Percentiles rank a stretch among this genome's conserved stretches.
phyloP scores from a whole-genome alignment of 345 rosid species.

The Kandelia obovata region DNA sequence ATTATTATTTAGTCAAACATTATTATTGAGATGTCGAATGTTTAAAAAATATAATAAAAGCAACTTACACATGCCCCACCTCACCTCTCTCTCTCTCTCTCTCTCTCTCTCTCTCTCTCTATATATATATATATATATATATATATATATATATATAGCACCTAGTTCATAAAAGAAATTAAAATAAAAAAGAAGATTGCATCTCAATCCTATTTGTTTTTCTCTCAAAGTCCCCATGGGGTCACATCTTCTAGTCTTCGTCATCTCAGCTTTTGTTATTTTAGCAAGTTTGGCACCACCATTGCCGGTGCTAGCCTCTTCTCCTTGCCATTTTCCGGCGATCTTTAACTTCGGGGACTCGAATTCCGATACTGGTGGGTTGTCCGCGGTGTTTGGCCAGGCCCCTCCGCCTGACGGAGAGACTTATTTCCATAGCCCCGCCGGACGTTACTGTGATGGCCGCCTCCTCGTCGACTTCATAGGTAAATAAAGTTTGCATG shows the following conservation, averaged over 20 bases:
- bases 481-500: slow-evolving; percentile 32
- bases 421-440: slow-evolving; percentile 67
- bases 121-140: too few species aligned
- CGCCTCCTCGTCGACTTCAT: slow-evolving; percentile 83
- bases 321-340: slow-evolving; percentile 44
- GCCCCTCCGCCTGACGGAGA: slow-evolving; percentile 65
- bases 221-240: slow-evolving; percentile 17
- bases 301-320: neutral
- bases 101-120: too few species aligned
- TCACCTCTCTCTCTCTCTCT: too few species aligned
- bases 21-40: too few species aligned
- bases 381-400: slow-evolving; percentile 80
- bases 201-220: neutral
- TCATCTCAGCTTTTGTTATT: neutral
- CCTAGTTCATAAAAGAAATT: too few species aligned
- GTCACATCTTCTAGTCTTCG: neutral
- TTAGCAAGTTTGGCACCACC: neutral
- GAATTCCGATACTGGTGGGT: slow-evolving; percentile 88
- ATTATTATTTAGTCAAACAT: too few species aligned
- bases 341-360: slow-evolving; percentile 93
- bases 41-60: too few species aligned
- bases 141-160: too few species aligned
- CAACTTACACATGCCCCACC: too few species aligned
- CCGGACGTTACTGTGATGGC: slow-evolving; percentile 83
- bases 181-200: too few species aligned